phyloP scores from a whole-genome alignment of 2,329 filamentous ascomycete genomes.

The Fusarium lateritium region DNA sequence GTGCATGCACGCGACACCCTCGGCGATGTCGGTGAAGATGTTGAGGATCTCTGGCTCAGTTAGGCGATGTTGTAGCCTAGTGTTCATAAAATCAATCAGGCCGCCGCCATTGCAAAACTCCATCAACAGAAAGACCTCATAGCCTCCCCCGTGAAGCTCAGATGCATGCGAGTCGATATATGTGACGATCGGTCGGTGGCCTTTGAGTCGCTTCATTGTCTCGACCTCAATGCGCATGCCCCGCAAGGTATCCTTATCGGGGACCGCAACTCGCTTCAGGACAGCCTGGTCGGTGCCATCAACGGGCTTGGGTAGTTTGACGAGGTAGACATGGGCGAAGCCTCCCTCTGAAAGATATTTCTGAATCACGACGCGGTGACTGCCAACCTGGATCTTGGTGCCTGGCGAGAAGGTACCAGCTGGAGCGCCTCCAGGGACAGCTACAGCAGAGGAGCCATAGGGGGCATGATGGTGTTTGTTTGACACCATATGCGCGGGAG shows the following conservation, averaged over 20 bases:
- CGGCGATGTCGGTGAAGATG: slow-evolving; percentile 96
- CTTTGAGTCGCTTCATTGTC: slow-evolving; percentile 99
- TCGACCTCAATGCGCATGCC: slow-evolving; percentile 99
- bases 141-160: slow-evolving; percentile 91
- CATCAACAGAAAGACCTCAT: slow-evolving; percentile 98
- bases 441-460: slow-evolving; percentile 61
- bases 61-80: slow-evolving; percentile 92
- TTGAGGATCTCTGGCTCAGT: slow-evolving; percentile 98
- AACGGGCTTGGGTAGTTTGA: slow-evolving; percentile 83
- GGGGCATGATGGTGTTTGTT: slow-evolving; percentile 59
- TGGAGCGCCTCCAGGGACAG: slow-evolving; percentile 65
- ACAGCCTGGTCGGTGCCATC: slow-evolving; percentile 87
- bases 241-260: slow-evolving; percentile 93
- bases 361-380: slow-evolving; percentile 92
- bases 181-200: slow-evolving; percentile 94
- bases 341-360: slow-evolving; percentile 98
- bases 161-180: slow-evolving; percentile 99
- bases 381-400: slow-evolving; percentile 96
- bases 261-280: slow-evolving; percentile 94
- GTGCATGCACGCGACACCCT: slow-evolving; percentile 99
- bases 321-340: slow-evolving; percentile 98
- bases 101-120: slow-evolving; percentile 96
- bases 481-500: slow-evolving; percentile 47
- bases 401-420: slow-evolving; percentile 91
- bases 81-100: slow-evolving; percentile 99